Conservation (phyloP, 345 rosid genomes). For the Melaleuca alternifolia region DNA sequence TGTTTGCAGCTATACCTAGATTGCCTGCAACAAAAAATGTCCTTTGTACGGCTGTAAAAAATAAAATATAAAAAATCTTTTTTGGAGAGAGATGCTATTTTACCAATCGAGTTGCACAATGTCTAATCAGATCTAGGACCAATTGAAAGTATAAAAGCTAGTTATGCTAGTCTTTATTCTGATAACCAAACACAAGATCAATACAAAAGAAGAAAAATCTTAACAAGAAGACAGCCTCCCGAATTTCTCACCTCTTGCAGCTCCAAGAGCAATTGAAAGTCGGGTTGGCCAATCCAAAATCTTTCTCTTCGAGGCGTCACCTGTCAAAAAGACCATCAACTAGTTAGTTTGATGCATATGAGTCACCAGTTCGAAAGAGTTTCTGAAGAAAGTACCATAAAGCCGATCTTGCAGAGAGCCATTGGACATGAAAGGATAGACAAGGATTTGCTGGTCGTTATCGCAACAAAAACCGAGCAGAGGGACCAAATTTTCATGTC, state of each 20-base stretch:
- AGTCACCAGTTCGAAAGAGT: background rate
- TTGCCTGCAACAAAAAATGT: too few species aligned
- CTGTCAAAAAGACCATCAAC: constrained; percentile 11
- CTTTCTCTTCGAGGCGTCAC: constrained; percentile 58
- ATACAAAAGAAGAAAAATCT: background rate
- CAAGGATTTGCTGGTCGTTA: constrained; percentile 60
- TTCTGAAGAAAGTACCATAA: constrained; percentile 27
- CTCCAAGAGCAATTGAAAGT: constrained; percentile 60
- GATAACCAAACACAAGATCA: background rate
- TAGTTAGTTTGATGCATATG: background rate
- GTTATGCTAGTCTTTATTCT: background rate
- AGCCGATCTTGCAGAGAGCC: constrained; percentile 71
- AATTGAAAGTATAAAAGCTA: background rate
- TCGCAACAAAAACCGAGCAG: constrained; percentile 61
- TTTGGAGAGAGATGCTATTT: too few species aligned
- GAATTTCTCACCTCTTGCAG: constrained; percentile 41
- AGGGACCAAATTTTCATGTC: constrained; percentile 57
- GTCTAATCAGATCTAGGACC: background rate
- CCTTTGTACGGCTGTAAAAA: too few species aligned
- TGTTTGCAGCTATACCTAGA: background rate
- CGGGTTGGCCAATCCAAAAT: constrained; percentile 64
- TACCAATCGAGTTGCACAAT: too few species aligned
- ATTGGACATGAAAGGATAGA: constrained; percentile 67
- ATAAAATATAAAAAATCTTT: too few species aligned
- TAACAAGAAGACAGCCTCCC: background rate